phyloP scores from a whole-genome alignment of 176 grass and related monocot species.

The Phyllostachys edulis region DNA sequence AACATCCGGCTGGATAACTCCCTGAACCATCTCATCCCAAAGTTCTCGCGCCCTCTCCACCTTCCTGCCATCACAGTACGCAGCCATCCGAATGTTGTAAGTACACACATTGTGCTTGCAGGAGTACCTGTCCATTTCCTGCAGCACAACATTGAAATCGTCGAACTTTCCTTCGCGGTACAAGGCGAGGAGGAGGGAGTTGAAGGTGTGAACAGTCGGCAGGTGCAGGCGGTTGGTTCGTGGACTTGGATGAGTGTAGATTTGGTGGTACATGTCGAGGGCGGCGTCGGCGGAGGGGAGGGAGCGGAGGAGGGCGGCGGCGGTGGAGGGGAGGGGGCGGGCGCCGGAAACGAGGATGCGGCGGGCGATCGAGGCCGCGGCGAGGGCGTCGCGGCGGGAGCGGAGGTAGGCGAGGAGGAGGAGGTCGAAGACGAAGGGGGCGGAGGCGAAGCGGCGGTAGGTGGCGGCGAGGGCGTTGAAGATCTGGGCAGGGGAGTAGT shows the following conservation, averaged over 20 bases:
- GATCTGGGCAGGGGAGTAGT: slow-evolving; percentile 9
- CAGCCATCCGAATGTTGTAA: slow-evolving; percentile 50
- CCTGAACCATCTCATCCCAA: slow-evolving; percentile 52
- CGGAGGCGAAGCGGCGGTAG: slow-evolving; percentile 31
- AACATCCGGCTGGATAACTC: slow-evolving; percentile 42
- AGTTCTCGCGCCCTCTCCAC: slow-evolving; percentile 20
- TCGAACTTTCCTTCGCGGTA: slow-evolving; percentile 40
- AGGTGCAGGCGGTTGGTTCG: slow-evolving; percentile 15
- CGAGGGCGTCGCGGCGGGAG: slow-evolving; percentile 15
- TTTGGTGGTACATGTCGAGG: slow-evolving; percentile 45
- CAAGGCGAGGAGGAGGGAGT: slow-evolving; percentile 53
- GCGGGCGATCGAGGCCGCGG: slow-evolving; percentile 21
- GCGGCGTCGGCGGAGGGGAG: slow-evolving; percentile 30
- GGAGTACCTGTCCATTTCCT: slow-evolving; percentile 43
- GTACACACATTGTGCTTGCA: slow-evolving; percentile 49
- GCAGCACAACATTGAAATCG: slow-evolving; percentile 26
- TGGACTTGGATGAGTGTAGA: slow-evolving; percentile 18
- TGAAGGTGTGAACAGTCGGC: slow-evolving; percentile 37
- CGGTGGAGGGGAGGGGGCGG: slow-evolving; percentile 22
- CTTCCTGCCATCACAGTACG: slow-evolving; percentile 31
- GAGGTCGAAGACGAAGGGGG: slow-evolving; percentile 42
- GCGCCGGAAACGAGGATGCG: background rate
- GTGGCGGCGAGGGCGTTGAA: slow-evolving; percentile 36
- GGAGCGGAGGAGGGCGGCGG: slow-evolving; percentile 22
- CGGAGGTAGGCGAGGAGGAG: slow-evolving; percentile 46